Evolutionary conservation across 805 yeast species (phyloP).

Genomic region (Kregervanrija delftensis): DNA sequence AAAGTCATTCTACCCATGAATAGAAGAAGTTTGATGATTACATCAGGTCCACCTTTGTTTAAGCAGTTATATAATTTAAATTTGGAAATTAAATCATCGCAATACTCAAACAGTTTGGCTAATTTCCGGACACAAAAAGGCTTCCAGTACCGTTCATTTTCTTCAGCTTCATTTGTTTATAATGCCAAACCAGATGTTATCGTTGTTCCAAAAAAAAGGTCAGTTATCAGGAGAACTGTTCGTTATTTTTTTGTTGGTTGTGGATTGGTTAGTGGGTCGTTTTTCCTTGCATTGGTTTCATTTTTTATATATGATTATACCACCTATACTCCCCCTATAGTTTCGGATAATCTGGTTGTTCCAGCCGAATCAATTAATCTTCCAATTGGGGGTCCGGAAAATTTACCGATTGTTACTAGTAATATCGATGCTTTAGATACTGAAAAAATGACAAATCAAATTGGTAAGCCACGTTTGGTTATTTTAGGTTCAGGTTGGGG

Average conservation of each 20-base stretch:
- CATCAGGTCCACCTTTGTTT: too few species aligned
- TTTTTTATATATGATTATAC: conserved; percentile 62
- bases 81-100: too few species aligned
- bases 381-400: conserved; percentile 61
- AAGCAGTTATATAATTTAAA: too few species aligned
- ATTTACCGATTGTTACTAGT: conserved; percentile 52
- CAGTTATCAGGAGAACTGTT: conserved; percentile 27
- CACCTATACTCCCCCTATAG: conserved; percentile 43
- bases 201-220: conserved; percentile 8
- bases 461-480: conserved; percentile 62
- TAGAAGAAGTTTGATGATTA: too few species aligned
- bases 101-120: too few species aligned
- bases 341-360: conserved; percentile 39
- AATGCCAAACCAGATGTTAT: neutral
- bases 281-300: conserved; percentile 34
- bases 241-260: conserved; percentile 30
- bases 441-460: conserved; percentile 37
- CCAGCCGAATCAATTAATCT: conserved; percentile 50
- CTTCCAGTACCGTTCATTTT: too few species aligned
- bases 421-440: conserved; percentile 54
- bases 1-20: too few species aligned
- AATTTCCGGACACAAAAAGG: too few species aligned
- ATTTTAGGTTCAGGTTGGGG: conserved; percentile 95
- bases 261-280: conserved; percentile 38
- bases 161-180: neutral